These are phyloP conservation scores for Auricularia sp. DNA, from an alignment of 768 basidiomycete genomes.

Conservation along the genomic window DNA sequence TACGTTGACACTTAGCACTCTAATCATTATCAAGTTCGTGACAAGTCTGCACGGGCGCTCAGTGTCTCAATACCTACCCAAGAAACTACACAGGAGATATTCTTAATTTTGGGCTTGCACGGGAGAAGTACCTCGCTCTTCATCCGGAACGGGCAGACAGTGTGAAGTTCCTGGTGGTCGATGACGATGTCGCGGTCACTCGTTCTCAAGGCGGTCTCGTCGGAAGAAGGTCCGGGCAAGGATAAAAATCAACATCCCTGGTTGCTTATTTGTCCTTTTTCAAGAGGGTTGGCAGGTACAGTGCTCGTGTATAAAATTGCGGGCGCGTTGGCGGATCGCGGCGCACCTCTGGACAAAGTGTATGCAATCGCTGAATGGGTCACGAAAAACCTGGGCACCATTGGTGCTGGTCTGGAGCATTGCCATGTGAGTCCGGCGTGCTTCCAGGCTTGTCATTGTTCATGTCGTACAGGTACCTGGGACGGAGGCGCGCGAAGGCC, in stretches of 20 bases:
- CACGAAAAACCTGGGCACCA: constrained; percentile 59
- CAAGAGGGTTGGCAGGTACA: constrained; percentile 71
- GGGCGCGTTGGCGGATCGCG: constrained; percentile 64
- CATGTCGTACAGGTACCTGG: constrained; percentile 53
- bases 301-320: constrained; percentile 86
- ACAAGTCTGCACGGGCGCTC: too few species aligned
- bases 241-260: too few species aligned
- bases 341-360: constrained; percentile 60
- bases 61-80: too few species aligned
- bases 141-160: constrained; percentile 56
- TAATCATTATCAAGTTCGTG: constrained; percentile 73
- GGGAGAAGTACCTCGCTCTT: constrained; percentile 67
- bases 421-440: constrained; percentile 51
- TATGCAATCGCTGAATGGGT: constrained; percentile 55
- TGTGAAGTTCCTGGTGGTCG: constrained; percentile 72
- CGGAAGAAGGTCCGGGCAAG: constrained; percentile 49
- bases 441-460: not conserved
- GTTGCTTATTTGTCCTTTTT: not conserved
- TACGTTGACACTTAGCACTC: constrained; percentile 29
- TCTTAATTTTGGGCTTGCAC: constrained; percentile 84
- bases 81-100: constrained; percentile 42
- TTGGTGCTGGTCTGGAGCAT: constrained; percentile 82
- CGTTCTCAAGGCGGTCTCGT: constrained; percentile 73
- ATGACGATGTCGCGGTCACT: constrained; percentile 85
- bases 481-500: constrained; percentile 46